Percentiles rank a stretch among this genome's conserved stretches.
Conservation (phyloP, 805 yeast species). For the Zygoascus tannicola region DNA sequence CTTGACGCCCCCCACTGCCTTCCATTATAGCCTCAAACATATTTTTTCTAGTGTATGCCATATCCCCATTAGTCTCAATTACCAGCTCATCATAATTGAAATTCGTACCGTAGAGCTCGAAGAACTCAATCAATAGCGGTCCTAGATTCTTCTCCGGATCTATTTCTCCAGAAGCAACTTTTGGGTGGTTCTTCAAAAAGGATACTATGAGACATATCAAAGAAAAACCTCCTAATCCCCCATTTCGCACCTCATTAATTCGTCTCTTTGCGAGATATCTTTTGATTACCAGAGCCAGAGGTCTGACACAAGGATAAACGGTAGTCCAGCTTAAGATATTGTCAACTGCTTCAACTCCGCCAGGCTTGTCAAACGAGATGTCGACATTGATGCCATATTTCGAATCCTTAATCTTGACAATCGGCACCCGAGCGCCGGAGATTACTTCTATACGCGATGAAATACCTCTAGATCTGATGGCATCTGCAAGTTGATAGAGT, state of each 20-base stretch:
- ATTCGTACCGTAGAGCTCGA: constrained; percentile 82
- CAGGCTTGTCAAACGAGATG: constrained; percentile 76
- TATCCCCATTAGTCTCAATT: constrained; percentile 51
- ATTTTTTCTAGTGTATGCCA: constrained; percentile 52
- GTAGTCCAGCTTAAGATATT: constrained; percentile 66
- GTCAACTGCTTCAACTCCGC: constrained; percentile 76
- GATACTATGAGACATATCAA: constrained; percentile 81
- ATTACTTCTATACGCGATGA: constrained; percentile 76
- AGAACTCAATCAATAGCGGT: constrained; percentile 77
- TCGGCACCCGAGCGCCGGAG: constrained; percentile 87
- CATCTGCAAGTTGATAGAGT: constrained; percentile 64
- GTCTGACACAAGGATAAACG: constrained; percentile 69
- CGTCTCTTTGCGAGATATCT: constrained; percentile 73
- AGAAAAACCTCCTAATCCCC: constrained; percentile 92
- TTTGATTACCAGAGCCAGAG: constrained; percentile 71
- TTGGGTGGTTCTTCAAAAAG: constrained; percentile 71
- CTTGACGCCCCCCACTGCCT: constrained; percentile 35
- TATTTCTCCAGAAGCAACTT: constrained; percentile 57
- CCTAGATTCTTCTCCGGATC: constrained; percentile 72
- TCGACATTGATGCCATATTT: constrained; percentile 67
- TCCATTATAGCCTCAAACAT: constrained; percentile 38
- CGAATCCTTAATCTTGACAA: constrained; percentile 80
- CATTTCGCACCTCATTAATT: constrained; percentile 79
- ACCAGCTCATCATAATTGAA: constrained; percentile 79
- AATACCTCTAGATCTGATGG: constrained; percentile 48